phyloP scores from a whole-genome alignment of 352 stramenopile species.

The Proteromonas lacertae region DNA sequence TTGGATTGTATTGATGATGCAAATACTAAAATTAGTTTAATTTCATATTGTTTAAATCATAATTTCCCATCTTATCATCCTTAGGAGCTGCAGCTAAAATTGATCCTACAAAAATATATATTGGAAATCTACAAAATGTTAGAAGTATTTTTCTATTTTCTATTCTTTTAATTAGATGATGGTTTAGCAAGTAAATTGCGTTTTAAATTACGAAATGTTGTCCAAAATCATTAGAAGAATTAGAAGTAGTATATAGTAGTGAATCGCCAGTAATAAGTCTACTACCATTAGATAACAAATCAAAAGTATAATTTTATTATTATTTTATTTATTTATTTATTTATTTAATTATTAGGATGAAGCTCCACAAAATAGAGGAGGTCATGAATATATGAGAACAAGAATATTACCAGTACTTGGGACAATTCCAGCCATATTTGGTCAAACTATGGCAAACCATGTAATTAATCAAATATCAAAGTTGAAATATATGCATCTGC shows the following conservation, averaged over 20 bases:
- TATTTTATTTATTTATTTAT: constrained; percentile 6
- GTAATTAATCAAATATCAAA: too few relatives aligned
- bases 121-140: too few relatives aligned
- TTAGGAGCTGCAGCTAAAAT: too few relatives aligned
- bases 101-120: too few relatives aligned
- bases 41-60: too few relatives aligned
- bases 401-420: constrained; percentile 65
- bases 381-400: constrained; percentile 74
- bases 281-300: constrained; percentile 60
- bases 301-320: constrained; percentile 18
- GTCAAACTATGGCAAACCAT: constrained; percentile 69
- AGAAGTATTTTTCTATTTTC: too few relatives aligned
- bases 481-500: too few relatives aligned
- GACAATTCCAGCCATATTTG: constrained; percentile 74
- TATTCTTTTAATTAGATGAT: too few relatives aligned
- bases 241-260: constrained; percentile 57
- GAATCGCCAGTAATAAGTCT: constrained; percentile 81
- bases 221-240: constrained; percentile 15
- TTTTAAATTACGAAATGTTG: constrained; percentile 75
- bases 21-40: constrained; percentile 87
- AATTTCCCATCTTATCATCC: too few relatives aligned
- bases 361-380: constrained; percentile 46
- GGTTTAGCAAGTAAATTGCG: constrained; percentile 57
- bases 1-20: constrained; percentile 97
- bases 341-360: not conserved